phyloP scores from a whole-genome alignment of 2,329 filamentous ascomycete genomes.

The Exophiala sideris region DNA sequence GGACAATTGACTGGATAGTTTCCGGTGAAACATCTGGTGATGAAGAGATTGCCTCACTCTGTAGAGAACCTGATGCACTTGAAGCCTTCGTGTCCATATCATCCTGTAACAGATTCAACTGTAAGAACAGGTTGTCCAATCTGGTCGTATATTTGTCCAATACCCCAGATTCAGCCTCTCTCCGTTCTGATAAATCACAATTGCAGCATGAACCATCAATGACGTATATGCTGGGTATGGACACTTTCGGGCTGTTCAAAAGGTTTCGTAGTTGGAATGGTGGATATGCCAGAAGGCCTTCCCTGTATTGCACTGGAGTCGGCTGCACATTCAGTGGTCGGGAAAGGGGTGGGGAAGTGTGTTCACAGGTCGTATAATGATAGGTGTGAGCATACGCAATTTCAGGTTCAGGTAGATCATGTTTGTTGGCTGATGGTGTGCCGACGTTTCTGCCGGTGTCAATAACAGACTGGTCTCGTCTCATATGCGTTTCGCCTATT shows the following conservation, averaged over 20 bases:
- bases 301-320: constrained; percentile 3
- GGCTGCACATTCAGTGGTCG: constrained; percentile 26
- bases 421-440: not conserved
- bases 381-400: constrained; percentile 19
- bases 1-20: constrained; percentile 9
- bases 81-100: constrained; percentile 9
- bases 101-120: constrained; percentile 8
- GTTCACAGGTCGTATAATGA: constrained; percentile 24
- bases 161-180: constrained; percentile 16
- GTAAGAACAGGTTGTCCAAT: constrained; percentile 12
- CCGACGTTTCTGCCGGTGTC: not conserved
- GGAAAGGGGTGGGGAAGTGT: constrained; percentile 22
- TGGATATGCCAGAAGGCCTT: constrained; percentile 12
- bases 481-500: no score
- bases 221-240: constrained; percentile 11
- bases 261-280: constrained; percentile 6
- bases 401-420: constrained; percentile 16
- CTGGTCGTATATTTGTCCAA: constrained; percentile 14
- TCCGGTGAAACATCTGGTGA: not conserved
- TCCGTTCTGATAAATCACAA: constrained; percentile 21
- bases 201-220: constrained; percentile 21
- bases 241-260: not conserved
- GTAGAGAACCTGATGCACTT: not conserved
- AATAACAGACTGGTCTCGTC: no score
- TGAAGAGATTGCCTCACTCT: not conserved